phyloP scores from a whole-genome alignment of 1,284 basidiomycete genomes.

The Puccinia coronata region DNA sequence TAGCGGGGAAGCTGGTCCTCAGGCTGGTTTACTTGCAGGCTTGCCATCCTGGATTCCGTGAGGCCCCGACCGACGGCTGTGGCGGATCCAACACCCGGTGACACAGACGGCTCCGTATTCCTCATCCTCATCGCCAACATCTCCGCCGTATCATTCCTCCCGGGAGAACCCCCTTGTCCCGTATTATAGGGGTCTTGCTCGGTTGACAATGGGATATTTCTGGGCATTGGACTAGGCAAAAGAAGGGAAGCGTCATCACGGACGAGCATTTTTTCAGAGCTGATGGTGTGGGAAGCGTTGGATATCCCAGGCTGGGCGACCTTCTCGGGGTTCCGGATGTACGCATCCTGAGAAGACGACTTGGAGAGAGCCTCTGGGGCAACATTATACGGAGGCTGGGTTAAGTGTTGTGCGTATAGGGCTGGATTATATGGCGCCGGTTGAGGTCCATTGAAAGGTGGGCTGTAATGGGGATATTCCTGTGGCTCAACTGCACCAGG shows the following conservation, averaged over 20 bases:
- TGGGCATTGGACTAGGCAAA: not conserved
- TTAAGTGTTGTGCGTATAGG: not conserved
- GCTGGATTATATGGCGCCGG: not conserved
- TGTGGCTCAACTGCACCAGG: not conserved
- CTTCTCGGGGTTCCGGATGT: not conserved
- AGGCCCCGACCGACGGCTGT: not conserved
- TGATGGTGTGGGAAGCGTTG: not conserved
- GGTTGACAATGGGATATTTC: no score
- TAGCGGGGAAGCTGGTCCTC: slow-evolving; percentile 9
- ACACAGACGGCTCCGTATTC: not conserved
- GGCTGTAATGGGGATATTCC: not conserved
- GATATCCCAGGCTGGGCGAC: not conserved
- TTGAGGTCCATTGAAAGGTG: slow-evolving; percentile 15
- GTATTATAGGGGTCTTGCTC: no score
- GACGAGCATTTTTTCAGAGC: slow-evolving; percentile 16
- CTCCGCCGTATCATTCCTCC: not conserved
- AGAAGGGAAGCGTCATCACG: slow-evolving; percentile 7
- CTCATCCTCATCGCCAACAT: not conserved
- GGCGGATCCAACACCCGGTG: not conserved
- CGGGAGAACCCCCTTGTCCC: no score
- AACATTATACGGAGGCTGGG: not conserved
- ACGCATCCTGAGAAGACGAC: not conserved
- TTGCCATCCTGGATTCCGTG: not conserved
- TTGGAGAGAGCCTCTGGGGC: not conserved
- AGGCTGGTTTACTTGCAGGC: not conserved